Base-by-base conservation (phyloP, 768 basidiomycete genomes). In the Russula griseocarnosa region DNA sequence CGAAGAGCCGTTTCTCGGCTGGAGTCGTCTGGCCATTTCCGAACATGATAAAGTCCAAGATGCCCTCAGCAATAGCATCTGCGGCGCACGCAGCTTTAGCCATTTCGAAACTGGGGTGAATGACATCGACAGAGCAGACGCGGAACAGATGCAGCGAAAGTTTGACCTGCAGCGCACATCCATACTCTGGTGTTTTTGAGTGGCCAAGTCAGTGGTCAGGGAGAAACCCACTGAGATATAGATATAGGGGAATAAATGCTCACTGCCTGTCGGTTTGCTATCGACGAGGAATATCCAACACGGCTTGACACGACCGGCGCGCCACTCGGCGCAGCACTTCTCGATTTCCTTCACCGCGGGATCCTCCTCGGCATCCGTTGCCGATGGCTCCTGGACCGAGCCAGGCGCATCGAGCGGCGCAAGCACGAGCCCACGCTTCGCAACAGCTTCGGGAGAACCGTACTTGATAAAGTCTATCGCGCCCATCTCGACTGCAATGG, bases 21-120 rank as follows among this genome's bases (percentile, higher is more conserved):
- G 78, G 80, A 20, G 71, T 72, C 0, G 73, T 75, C 67, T 83
- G 82, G 4, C 83, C 84, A 61, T 84, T 81, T 10, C 81, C 81
- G 57, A 78, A 75, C 66, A 76, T 78, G 70, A 89, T 85, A 52
- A 81, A 88, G 4, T 86, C 83, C 5, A 86, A 67, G 8, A 83
- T 79, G 30, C 80, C 83, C 65, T 85, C 77, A 0, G 73, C 71
- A 28, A 87, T 63, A 4, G 88, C 88, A 20, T 74, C 69, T 40
- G 75, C 74, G 7, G 86, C 86, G 69, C 84, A 87, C 0, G 79
- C 80, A 1, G 70, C 70, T 63, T 81, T 81, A 6, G 87, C 87
- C 28, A 78, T 76, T 22, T 66, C 70, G 22, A 71, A 69, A n/a
- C 70, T 78, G 54, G 75, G 72, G 62, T 78, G 82, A 0, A 69